Evolutionary conservation across 1,139 yeast species (phyloP).

Genomic region (Dujonia santamariae): DNA sequence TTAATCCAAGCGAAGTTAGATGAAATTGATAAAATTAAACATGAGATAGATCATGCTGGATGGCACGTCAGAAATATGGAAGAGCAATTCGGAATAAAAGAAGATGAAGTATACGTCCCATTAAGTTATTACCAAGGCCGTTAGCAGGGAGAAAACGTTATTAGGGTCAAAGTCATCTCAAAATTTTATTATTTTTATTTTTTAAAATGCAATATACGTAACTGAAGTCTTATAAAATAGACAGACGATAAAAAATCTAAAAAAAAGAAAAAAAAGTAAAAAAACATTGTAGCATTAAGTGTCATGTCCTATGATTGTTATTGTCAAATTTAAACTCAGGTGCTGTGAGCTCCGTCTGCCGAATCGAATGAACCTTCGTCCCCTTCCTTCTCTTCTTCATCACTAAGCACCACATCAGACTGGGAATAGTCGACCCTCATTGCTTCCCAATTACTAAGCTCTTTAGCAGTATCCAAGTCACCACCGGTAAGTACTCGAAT

Average conservation of each 20-base stretch:
- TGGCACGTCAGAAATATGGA: conserved; percentile 37
- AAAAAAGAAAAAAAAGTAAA: no score
- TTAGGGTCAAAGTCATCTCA: no score
- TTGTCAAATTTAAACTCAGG: no score
- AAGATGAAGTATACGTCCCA: conserved; percentile 31
- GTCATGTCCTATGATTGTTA: no score
- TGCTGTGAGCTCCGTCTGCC: conserved; percentile 12
- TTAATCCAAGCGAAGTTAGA: conserved; percentile 22
- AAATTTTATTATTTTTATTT: no score
- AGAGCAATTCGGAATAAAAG: conserved; percentile 26
- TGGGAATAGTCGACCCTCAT: conserved; percentile 25
- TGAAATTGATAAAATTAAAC: conserved; percentile 32
- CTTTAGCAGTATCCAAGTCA: conserved; percentile 29
- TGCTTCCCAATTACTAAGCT: conserved; percentile 40
- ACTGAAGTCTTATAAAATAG: no score
- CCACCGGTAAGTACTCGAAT: conserved; percentile 64
- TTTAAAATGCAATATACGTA: no score
- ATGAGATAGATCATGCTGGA: conserved; percentile 35
- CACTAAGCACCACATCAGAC: background rate
- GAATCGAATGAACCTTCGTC: conserved; percentile 10
- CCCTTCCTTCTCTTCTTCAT: conserved; percentile 1
- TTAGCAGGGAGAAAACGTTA: conserved; percentile 12
- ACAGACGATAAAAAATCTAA: no score
- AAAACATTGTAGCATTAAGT: no score
- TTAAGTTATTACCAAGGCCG: conserved; percentile 23